A percentile compares a stretch with the other conserved stretches of the same genome.
phyloP scores from a whole-genome alignment of 441 rosid species.

The Euphorbia corollata region DNA sequence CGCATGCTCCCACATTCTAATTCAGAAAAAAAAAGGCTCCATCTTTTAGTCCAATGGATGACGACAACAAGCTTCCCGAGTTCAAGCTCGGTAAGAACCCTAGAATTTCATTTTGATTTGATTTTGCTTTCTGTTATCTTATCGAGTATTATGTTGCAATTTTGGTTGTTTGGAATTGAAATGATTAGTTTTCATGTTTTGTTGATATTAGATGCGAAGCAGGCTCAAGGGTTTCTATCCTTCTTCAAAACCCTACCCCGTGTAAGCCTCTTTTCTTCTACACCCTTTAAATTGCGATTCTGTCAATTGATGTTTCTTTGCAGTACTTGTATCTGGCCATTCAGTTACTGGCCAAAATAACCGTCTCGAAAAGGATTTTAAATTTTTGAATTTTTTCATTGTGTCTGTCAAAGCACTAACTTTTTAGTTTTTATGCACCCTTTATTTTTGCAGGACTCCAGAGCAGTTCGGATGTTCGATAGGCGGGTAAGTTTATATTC shows the following conservation, averaged over 20 bases:
- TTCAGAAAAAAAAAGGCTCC: too few species aligned
- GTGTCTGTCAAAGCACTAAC: not conserved
- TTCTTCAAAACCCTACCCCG: constrained; percentile 85
- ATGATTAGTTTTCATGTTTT: not conserved
- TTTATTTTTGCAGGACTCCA: constrained; percentile 52
- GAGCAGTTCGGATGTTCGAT: constrained; percentile 86
- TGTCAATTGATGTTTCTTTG: not conserved
- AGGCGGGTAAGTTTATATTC: constrained; percentile 63
- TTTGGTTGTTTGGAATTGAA: constrained; percentile 13
- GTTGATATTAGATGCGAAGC: constrained; percentile 57
- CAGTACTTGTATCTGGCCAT: not conserved
- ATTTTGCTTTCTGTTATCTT: not conserved
- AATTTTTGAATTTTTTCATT: not conserved
- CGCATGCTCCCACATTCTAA: not conserved
- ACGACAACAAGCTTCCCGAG: constrained; percentile 71
- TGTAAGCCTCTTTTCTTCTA: constrained; percentile 36
- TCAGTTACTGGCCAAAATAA: not conserved
- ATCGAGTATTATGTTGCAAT: not conserved
- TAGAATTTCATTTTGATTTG: constrained; percentile 11
- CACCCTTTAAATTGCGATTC: not conserved
- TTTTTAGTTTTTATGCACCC: not conserved
- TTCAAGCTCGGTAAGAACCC: constrained; percentile 73
- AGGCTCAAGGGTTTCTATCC: constrained; percentile 92
- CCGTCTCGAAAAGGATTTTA: not conserved
- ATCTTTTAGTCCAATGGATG: constrained; percentile 40